A percentile compares a stretch with the other conserved stretches of the same genome.
phyloP scores from a whole-genome alignment of 192 early-diverging fungal species.

The Podila epicladia region DNA sequence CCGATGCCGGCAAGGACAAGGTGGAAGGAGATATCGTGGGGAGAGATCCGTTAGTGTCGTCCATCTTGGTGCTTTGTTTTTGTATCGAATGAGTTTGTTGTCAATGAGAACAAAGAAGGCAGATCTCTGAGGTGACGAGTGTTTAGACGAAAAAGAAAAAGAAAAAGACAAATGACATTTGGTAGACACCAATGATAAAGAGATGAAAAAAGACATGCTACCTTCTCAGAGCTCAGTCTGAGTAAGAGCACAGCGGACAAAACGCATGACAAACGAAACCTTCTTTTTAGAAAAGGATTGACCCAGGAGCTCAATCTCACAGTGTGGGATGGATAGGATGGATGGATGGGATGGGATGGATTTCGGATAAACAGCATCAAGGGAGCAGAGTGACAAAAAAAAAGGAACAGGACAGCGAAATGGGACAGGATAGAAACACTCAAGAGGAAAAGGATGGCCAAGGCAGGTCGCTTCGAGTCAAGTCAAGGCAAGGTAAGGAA shows the following conservation, averaged over 20 bases:
- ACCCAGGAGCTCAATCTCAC: too few relatives aligned
- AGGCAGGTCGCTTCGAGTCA: background rate
- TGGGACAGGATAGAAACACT: background rate
- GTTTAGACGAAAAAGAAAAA: background rate
- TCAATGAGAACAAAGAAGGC: background rate
- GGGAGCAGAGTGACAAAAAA: background rate
- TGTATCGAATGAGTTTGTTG: background rate
- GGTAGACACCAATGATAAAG: background rate
- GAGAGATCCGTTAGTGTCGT: background rate
- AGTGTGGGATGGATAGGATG: too few relatives aligned
- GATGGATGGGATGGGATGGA: too few relatives aligned
- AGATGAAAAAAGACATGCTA: background rate
- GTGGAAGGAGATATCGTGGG: background rate
- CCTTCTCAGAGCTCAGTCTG: background rate
- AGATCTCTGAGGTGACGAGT: background rate
- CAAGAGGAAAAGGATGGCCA: background rate
- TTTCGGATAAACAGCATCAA: background rate
- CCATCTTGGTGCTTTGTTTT: background rate
- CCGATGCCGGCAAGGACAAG: slow-evolving; percentile 2
- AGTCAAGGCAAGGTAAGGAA: too few relatives aligned
- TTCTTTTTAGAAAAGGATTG: too few relatives aligned
- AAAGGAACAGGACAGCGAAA: background rate
- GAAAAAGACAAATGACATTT: background rate
- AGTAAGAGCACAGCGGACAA: too few relatives aligned
- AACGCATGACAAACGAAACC: too few relatives aligned